Conservation (phyloP, 192 early-diverging fungal genomes). For the Mortierella hygrophila region DNA sequence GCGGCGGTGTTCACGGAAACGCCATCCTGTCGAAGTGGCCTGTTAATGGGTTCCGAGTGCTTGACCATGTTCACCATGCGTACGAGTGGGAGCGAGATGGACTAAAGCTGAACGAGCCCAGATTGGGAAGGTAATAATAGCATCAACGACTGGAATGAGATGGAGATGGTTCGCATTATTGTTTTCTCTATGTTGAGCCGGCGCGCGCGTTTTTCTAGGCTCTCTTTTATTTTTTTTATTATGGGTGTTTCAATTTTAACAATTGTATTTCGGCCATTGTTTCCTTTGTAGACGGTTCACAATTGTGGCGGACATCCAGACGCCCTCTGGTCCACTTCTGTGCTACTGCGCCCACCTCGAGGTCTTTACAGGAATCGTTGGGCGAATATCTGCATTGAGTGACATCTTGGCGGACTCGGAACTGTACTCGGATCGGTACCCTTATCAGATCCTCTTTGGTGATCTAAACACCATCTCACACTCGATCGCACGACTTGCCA, state of each 20-base stretch:
- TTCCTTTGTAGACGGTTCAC: conserved; percentile 64
- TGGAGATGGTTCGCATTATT: not conserved
- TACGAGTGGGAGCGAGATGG: conserved; percentile 81
- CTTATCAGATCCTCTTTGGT: conserved; percentile 80
- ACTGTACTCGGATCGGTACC: conserved; percentile 47
- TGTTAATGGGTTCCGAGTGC: conserved; percentile 66
- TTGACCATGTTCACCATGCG: conserved; percentile 77
- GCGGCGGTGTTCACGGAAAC: conserved; percentile 86
- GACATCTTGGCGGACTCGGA: conserved; percentile 76
- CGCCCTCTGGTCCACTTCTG: conserved; percentile 66
- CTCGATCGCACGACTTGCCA: conserved; percentile 78
- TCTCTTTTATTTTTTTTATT: conserved; percentile 3
- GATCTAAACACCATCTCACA: conserved; percentile 87
- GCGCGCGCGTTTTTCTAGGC: not conserved
- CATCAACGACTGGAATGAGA: not conserved
- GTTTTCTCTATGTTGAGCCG: conserved; percentile 11
- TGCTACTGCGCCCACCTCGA: conserved; percentile 84
- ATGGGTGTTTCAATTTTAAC: not conserved
- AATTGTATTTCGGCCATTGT: not conserved
- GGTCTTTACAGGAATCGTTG: conserved; percentile 81
- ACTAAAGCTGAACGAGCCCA: conserved; percentile 70
- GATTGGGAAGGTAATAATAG: conserved; percentile 66
- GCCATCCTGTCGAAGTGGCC: conserved; percentile 78
- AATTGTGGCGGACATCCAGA: conserved; percentile 69
- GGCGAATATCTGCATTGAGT: conserved; percentile 73